phyloP scores from a whole-genome alignment of 208 protist species.

The Acanthamoeba culbertsoni region DNA sequence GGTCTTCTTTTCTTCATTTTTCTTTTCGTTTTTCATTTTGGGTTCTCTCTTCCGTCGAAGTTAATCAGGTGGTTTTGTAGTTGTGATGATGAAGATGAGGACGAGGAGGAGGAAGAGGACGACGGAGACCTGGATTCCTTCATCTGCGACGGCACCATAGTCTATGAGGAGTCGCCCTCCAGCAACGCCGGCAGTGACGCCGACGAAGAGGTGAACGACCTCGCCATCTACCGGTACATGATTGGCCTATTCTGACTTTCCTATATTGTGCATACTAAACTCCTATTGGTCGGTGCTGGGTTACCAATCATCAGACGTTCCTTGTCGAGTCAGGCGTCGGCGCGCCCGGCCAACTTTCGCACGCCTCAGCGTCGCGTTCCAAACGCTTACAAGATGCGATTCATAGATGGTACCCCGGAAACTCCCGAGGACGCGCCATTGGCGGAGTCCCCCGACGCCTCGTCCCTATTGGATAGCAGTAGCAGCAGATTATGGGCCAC shows the following conservation, averaged over 20 bases:
- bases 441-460: neutral
- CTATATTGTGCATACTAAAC: too few species aligned
- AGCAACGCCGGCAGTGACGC: neutral
- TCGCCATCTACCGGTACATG: neutral
- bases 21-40: neutral
- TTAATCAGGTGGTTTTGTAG: neutral
- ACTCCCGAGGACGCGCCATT: neutral
- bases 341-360: neutral
- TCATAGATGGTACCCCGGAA: neutral
- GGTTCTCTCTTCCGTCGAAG: neutral
- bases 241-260: neutral
- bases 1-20: neutral
- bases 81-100: slow-evolving; percentile 42
- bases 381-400: slow-evolving; percentile 50
- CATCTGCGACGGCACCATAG: neutral
- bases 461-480: neutral
- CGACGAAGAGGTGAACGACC: neutral
- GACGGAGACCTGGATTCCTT: neutral
- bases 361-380: neutral
- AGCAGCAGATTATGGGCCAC: neutral
- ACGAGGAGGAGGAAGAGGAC: neutral
- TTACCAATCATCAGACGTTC: neutral
- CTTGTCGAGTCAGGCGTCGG: neutral
- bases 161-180: neutral
- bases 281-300: too few species aligned